Base-by-base conservation (phyloP, 805 yeast genomes). In the Ogataea corticis region DNA sequence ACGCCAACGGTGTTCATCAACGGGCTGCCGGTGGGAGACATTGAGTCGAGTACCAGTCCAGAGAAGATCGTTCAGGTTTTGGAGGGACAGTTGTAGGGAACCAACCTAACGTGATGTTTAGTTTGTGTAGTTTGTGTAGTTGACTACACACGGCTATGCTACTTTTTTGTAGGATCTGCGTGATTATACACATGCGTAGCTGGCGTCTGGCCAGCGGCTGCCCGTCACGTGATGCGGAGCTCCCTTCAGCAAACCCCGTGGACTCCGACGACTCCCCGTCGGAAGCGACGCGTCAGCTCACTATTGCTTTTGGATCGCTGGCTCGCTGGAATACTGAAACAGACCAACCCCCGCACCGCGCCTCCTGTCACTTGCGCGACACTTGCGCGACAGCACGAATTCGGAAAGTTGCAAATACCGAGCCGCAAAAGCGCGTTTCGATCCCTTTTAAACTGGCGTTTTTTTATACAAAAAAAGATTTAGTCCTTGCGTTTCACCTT, bases 1-100 rank as follows among this genome's bases (percentile, higher is more conserved):
- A 86, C 94, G 3, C 96, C 96, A 16, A 83, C 94, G 4, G 85
- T 87, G 12, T 63, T 76, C 16, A 68, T 88, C 32, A 77, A 87
- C 61, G 96, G 96, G 1, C 77, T 85, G 40, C 71, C 72, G 17
- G 77, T 75, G 51, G 69, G 71, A 29, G 55, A 71, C 6, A 74
- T 88, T 56, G 85, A 83, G 55, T 80, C 89, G 34, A 79, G 89
- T 7, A 77, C 82, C 41, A 68, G 77, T 4, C 56, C 71, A 4
- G 80, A 71, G 2, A 73, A 72, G 23, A 65, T 79, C 49, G 62
- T 72, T 12, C 62, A 70, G 27, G 59, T 67, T 11, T 65, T 79
- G 32, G 70, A 69, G 49, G 61, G 46, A 11, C 55, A 52, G 29
- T 30, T 50, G 42, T 61, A 54, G 23, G 16, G 29, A 18, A n/a